phyloP scores from a whole-genome alignment of 768 basidiomycete species.

The Lentinula raphanica region DNA sequence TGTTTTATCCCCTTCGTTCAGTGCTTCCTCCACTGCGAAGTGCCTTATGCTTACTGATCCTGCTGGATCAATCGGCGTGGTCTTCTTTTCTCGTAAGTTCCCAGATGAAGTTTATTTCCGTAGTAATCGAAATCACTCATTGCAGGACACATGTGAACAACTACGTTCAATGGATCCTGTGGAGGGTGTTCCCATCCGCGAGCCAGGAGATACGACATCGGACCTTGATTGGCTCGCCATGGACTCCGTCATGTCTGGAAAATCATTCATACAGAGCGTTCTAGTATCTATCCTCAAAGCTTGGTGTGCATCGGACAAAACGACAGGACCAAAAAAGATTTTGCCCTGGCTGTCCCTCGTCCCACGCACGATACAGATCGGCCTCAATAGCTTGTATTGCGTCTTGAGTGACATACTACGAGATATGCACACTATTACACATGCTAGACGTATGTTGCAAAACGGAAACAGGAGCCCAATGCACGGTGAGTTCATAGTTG shows the following conservation, averaged over 20 bases:
- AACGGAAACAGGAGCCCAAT: neutral
- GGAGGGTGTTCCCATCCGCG: neutral
- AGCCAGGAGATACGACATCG: neutral
- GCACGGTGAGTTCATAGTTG: neutral
- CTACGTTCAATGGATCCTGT: neutral
- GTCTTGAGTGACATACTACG: neutral
- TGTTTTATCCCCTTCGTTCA: neutral
- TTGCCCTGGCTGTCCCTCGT: neutral
- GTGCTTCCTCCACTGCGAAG: neutral
- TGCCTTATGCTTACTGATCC: neutral
- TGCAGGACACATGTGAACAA: neutral
- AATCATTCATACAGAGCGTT: neutral
- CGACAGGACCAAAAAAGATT: neutral
- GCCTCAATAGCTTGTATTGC: neutral
- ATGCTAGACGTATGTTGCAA: neutral
- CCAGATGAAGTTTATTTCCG: constrained; percentile 11
- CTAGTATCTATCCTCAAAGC: neutral
- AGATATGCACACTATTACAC: neutral
- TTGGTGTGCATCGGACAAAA: neutral
- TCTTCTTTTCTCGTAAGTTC: constrained; percentile 12
- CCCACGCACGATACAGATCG: neutral
- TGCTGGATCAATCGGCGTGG: constrained; percentile 1
- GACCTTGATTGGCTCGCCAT: neutral
- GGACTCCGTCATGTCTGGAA: neutral
- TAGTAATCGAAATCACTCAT: constrained; percentile 3